Evolutionary conservation across 2,329 filamentous ascomycete genomes (phyloP), one percentile per base, ranked within the genome.

Genomic region (Penicillium sp.): DNA sequence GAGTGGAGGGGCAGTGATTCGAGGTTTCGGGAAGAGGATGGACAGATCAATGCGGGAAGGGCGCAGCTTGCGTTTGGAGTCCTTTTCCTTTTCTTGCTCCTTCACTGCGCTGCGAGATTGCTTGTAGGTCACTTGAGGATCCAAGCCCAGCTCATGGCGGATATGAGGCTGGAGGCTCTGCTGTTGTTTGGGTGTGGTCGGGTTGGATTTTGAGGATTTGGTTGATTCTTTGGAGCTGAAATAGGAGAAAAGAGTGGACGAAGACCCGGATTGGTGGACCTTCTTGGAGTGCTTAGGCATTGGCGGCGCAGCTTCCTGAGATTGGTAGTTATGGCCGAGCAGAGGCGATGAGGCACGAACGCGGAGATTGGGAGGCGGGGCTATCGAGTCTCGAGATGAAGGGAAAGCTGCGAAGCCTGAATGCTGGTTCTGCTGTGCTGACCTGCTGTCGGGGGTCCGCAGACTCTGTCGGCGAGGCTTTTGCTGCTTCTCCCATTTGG

Each of bases 291-390:
- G 64, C 47, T 72, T 69, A 35, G 78, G 76, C n/a, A 77, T 60
- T n/a, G 70, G 68, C 28, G 71, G 70, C n/a, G 62, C 66, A 8
- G 65, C 53, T 59, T 72, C 65, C 35, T 72, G 66, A n/a, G 68
- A 69, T 24, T 61, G 68, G 62, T 78, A 79, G 10, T 73, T 70
- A 19, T 80, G 73, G 24, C 80, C 79, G 12, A 83, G 67, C 44
- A 82, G 64, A 19, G 81, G 81, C 10, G 81, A 83, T 1, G 81
- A 83, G 54, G 80, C 76, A 62, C 80, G 78, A 40, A 77, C 76
- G n/a, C 73, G 73, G 35, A 81, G 67, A 56, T 72, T 68, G 26
- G 70, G 73, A 12, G 69, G 64, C 10, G 72, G 73, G 6, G 66
- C 47, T 7, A 33, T 62, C 59, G 71, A 61, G 47, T 70, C 58